A percentile compares a stretch with the other conserved stretches of the same genome.
Conservation (phyloP, 805 yeast genomes). For the Myxozyma neotropica region DNA sequence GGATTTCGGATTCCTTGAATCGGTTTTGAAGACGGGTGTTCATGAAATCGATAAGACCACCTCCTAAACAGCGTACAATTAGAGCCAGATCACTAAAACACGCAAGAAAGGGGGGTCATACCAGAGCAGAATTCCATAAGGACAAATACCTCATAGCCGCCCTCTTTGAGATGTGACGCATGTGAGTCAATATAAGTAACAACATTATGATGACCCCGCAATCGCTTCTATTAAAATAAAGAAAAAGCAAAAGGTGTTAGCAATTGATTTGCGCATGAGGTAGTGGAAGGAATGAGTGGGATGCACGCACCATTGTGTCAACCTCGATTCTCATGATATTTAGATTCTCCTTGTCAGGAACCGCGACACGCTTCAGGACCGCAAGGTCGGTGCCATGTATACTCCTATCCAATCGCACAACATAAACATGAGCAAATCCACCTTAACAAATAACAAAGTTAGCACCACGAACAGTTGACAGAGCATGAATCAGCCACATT, state of each 20-base stretch:
- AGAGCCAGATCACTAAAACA: neutral
- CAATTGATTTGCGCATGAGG: too few relatives aligned
- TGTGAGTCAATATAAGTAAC: slow-evolving; percentile 94
- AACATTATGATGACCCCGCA: slow-evolving; percentile 74
- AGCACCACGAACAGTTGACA: too few relatives aligned
- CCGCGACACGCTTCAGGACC: slow-evolving; percentile 92
- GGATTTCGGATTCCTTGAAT: slow-evolving; percentile 71
- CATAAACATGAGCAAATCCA: slow-evolving; percentile 95
- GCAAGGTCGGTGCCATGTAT: slow-evolving; percentile 59
- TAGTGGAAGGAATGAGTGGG: neutral
- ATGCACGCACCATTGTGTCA: slow-evolving; percentile 71
- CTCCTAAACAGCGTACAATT: slow-evolving; percentile 43
- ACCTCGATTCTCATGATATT: slow-evolving; percentile 90
- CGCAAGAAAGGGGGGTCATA: slow-evolving; percentile 12
- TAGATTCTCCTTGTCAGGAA: slow-evolving; percentile 83
- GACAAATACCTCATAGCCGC: slow-evolving; percentile 80
- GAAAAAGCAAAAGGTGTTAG: neutral
- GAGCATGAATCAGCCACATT: neutral
- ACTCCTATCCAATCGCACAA: slow-evolving; percentile 67
- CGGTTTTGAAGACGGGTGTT: slow-evolving; percentile 80
- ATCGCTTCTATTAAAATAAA: slow-evolving; percentile 51
- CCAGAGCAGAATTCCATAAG: slow-evolving; percentile 93
- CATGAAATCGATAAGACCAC: slow-evolving; percentile 84
- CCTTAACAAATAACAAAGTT: slow-evolving; percentile 41
- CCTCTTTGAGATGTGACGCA: slow-evolving; percentile 67